Evolutionary conservation across 1,284 basidiomycete species (phyloP), one percentile per base, ranked within the genome.

Genomic region (Sutorius eximius): DNA sequence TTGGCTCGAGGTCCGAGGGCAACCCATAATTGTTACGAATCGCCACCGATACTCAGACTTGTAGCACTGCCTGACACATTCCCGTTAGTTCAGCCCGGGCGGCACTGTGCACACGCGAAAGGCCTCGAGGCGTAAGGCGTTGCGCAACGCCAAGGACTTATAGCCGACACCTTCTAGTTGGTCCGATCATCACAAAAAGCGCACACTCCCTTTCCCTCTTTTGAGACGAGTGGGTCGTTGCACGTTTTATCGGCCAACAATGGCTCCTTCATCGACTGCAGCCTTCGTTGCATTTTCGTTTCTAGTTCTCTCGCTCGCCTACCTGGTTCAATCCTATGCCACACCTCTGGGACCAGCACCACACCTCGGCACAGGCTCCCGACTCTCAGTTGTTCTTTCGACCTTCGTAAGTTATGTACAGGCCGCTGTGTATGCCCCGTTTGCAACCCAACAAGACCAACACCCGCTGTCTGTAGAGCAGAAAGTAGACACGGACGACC

Each of bases 301-400:
- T 48, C 55, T 69, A 15, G 34, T 71, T 18, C 58, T 69, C 45
- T 71, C 68, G 36, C 59, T 69, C 37, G 68, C 68, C 40, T 71
- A 71, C 52, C 53, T 65, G 44, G 62, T 54, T 6, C 69, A 71
- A 40, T 71, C 69, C 48, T 66, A 61, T 22, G 67, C 58, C 22
- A 71, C 71, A 15, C 69, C 65, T 24, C 64, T 72, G 1, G 67
- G 69, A 4, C 69, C 67, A 44, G 69, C 70, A 30, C 66, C 68
- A 45, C 64, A 71, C 52, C 67, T 72, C 2, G 66, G 61, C 13
- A 57, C 58, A 36, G 67, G 69, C 36, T 34, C 56, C 34, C 48
- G 46, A 36, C 33, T 64, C 36, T 52, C 71, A 30, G 40, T 55
- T 43, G 40, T 67, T 43, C 43, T 72, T 30, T 72, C 69, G 18